These are phyloP conservation scores for Fusarium citri DNA, from an alignment of 2,329 filamentous ascomycete species.

Conservation along the genomic window DNA sequence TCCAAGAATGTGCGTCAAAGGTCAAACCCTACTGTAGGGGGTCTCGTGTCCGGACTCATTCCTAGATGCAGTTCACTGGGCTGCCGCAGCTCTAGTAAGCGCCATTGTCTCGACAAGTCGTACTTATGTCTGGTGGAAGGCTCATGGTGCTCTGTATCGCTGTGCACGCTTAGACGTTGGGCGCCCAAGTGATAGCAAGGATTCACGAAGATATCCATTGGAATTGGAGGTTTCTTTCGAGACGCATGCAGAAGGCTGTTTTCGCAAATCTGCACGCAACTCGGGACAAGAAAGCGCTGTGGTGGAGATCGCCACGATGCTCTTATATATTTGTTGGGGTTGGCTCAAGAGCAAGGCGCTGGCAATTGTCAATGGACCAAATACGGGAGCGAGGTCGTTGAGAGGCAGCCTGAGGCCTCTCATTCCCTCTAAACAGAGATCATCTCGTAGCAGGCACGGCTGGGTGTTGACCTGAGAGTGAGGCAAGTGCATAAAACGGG, in stretches of 20 bases:
- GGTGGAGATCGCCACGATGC: constrained; percentile 23
- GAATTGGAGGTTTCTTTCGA: not conserved
- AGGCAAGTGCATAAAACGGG: not conserved
- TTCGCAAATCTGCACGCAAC: constrained; percentile 20
- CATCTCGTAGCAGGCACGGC: not conserved
- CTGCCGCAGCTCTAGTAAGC: constrained; percentile 20
- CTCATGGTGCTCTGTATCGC: not conserved
- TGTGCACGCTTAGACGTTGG: not conserved
- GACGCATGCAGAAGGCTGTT: constrained; percentile 25
- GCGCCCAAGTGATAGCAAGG: constrained; percentile 2
- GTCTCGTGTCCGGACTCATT: constrained; percentile 2
- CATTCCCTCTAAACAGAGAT: not conserved
- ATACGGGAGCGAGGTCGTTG: not conserved
- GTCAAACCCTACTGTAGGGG: constrained; percentile 19
- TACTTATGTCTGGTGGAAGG: constrained; percentile 3
- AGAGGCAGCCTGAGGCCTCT: constrained; percentile 3
- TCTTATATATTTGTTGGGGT: constrained; percentile 14
- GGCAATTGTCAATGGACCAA: not conserved
- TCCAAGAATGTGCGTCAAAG: constrained; percentile 10
- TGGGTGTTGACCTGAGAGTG: constrained; percentile 1
- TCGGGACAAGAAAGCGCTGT: constrained; percentile 10
- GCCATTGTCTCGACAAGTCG: constrained; percentile 27
- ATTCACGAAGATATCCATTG: constrained; percentile 5
- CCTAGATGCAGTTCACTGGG: constrained; percentile 10
- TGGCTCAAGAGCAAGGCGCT: not conserved